Evolutionary conservation across 2,329 filamentous ascomycete genomes (phyloP).

Genomic region (Lachnellula cervina): DNA sequence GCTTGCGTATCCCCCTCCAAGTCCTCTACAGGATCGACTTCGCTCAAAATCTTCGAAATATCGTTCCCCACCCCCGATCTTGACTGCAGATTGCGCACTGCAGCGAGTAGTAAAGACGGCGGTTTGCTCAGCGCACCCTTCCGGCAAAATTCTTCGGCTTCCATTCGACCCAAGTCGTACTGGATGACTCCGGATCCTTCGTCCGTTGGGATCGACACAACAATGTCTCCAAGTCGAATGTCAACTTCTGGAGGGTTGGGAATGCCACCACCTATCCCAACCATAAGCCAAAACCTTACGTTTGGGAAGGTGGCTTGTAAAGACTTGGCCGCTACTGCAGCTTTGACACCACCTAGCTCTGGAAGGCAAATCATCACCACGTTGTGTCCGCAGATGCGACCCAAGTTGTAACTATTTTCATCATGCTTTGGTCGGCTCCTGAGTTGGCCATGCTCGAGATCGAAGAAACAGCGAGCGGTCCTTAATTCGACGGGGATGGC

Average conservation of each 20-base stretch:
- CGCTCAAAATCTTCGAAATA: neutral
- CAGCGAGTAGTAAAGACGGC: neutral
- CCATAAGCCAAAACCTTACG: slow-evolving; percentile 14
- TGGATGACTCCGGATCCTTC: slow-evolving; percentile 18
- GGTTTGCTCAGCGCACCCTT: slow-evolving; percentile 12
- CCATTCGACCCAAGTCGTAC: slow-evolving; percentile 25
- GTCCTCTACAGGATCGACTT: neutral
- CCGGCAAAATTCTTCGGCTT: neutral
- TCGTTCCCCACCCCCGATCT: neutral
- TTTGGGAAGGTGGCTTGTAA: slow-evolving; percentile 13
- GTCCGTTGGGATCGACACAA: slow-evolving; percentile 15
- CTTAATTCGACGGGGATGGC: slow-evolving; percentile 15
- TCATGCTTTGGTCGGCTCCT: slow-evolving; percentile 8
- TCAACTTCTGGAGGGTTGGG: neutral
- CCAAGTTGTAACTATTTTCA: slow-evolving; percentile 15
- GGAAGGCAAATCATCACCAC: slow-evolving; percentile 19
- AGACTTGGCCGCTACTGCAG: slow-evolving; percentile 12
- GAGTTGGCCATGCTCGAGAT: slow-evolving; percentile 10
- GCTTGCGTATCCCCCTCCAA: neutral
- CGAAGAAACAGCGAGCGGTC: slow-evolving; percentile 16
- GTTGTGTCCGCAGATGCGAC: slow-evolving; percentile 16
- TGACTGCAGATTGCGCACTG: neutral
- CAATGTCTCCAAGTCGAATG: slow-evolving; percentile 12
- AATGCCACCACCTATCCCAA: slow-evolving; percentile 14
- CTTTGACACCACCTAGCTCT: slow-evolving; percentile 4